These are phyloP conservation scores for Zelopaecilomyces penicillatus DNA, from an alignment of 2,329 filamentous ascomycete species.

Conservation along the genomic window DNA sequence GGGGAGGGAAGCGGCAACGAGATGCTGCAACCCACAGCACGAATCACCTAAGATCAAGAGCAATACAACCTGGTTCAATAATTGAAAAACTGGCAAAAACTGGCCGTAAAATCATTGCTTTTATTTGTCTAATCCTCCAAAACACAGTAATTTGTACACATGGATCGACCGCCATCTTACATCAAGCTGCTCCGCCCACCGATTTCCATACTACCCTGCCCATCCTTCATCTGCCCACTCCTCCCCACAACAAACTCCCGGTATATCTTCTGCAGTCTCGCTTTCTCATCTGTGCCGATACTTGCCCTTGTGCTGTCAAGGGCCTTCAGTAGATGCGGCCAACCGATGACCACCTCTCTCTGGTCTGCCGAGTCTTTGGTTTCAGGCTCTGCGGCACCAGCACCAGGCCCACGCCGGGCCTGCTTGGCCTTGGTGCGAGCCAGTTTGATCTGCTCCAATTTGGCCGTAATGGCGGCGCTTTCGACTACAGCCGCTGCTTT, in stretches of 20 bases:
- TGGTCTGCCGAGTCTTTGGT: conserved; percentile 28
- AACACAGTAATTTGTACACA: background rate
- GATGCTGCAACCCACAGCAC: too few species aligned
- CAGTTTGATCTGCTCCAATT: conserved; percentile 70
- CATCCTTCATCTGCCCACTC: conserved; percentile 91
- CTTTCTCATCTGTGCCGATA: conserved; percentile 71
- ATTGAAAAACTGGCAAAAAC: too few species aligned
- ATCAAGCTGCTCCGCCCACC: conserved; percentile 90
- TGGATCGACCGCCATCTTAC: conserved; percentile 36
- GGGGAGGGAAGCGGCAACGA: too few species aligned
- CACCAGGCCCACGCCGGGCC: conserved; percentile 18
- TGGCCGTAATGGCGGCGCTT: conserved; percentile 69
- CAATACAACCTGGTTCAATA: too few species aligned
- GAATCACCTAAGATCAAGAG: too few species aligned
- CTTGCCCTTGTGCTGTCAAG: conserved; percentile 71
- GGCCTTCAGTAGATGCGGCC: conserved; percentile 74
- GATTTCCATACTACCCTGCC: conserved; percentile 84
- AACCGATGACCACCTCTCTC: conserved; percentile 71
- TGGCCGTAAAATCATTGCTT: too few species aligned
- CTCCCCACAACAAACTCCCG: conserved; percentile 85
- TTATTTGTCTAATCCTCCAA: too few species aligned
- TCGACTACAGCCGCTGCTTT: conserved; percentile 57
- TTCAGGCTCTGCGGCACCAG: conserved; percentile 16
- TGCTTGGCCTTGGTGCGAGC: conserved; percentile 45
- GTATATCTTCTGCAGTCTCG: conserved; percentile 72